Evolutionary conservation across 768 basidiomycete species (phyloP), one percentile per base, ranked within the genome.

Genomic region (Leccinum ochraceum): DNA sequence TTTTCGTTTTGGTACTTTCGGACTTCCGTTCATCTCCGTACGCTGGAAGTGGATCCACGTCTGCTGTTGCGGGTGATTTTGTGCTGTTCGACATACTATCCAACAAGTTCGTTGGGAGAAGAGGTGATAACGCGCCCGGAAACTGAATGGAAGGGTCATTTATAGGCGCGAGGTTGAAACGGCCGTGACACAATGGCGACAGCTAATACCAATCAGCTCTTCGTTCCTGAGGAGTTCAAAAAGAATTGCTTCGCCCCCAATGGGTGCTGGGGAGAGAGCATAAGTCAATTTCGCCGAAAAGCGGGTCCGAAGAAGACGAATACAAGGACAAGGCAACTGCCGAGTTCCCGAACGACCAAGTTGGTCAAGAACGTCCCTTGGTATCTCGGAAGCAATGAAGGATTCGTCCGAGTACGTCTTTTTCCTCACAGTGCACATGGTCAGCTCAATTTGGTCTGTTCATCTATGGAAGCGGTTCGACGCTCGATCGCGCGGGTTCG

Each of bases 351-450:
- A 60, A 89, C 90, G 63, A 91, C 94, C 64, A 98, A 98, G 85
- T 88, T 98, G 83, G 94, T 98, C 67, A 98, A 98, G 85, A 98
- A 99, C 68, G 83, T 98, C 57, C 95, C 97, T 44, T 14, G 14
- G 36, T 99, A 98, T 78, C 30, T 30, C 30, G 30, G 96, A 99
- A 32, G 32, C 10, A 11, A 32, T 32, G 32, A 32, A 32, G 32
- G 32, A 32, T 10, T 32, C 32, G 10, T 32, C 10, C 30, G 10
- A 11, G 34, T 26, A 32, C 58, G 89, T 81, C 3, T 36, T 36
- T 37, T 14, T 2, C 13, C 36, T 6, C 14, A 24, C 64, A 95
- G 95, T 24, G 81, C 92, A 0, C 92, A 97, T 64, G 95, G 94
- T 1, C 88, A 90, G 58, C 86, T 98, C 76, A 98, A 97, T 13